phyloP scores from a whole-genome alignment of 345 rosid species.

The Linum usitatissimum region DNA sequence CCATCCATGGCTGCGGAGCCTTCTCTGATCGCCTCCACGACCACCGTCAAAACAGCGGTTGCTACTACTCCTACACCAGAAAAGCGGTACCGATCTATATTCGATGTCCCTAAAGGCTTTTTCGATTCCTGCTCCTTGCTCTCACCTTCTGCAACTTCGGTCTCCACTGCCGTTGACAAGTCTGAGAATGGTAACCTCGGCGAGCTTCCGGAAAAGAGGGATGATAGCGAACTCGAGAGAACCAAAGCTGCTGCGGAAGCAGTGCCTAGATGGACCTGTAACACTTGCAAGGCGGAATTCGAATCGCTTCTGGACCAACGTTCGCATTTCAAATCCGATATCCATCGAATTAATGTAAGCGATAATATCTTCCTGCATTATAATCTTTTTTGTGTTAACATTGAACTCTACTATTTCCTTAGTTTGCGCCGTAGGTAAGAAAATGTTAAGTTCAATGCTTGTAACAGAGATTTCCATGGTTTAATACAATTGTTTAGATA shows the following conservation, averaged over 20 bases:
- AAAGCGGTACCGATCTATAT: slow-evolving; percentile 50
- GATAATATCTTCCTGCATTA: neutral
- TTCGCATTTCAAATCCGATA: slow-evolving; percentile 76
- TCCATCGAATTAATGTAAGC: slow-evolving; percentile 79
- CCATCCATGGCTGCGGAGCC: slow-evolving; percentile 5
- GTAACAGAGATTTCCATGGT: neutral
- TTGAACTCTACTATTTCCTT: neutral
- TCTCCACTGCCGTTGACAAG: slow-evolving; percentile 14
- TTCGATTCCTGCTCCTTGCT: slow-evolving; percentile 52
- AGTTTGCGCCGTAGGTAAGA: neutral
- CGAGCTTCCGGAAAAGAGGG: slow-evolving; percentile 21
- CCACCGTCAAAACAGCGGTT: neutral
- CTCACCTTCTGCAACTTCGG: slow-evolving; percentile 32
- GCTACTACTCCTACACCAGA: slow-evolving; percentile 4
- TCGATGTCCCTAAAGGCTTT: slow-evolving; percentile 44
- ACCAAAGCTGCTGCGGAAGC: slow-evolving; percentile 18
- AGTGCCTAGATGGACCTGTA: slow-evolving; percentile 75
- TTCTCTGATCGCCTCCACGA: neutral
- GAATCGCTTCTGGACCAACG: slow-evolving; percentile 81
- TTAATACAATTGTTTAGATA: neutral
- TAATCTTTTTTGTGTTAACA: neutral
- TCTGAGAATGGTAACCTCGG: slow-evolving; percentile 13
- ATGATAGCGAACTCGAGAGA: slow-evolving; percentile 24
- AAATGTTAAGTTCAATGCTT: neutral
- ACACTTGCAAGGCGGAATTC: slow-evolving; percentile 73